Evolutionary conservation across 495 filamentous ascomycete genomes (phyloP), one percentile per base, ranked within the genome.

Genomic region (Echria macrotheca): DNA sequence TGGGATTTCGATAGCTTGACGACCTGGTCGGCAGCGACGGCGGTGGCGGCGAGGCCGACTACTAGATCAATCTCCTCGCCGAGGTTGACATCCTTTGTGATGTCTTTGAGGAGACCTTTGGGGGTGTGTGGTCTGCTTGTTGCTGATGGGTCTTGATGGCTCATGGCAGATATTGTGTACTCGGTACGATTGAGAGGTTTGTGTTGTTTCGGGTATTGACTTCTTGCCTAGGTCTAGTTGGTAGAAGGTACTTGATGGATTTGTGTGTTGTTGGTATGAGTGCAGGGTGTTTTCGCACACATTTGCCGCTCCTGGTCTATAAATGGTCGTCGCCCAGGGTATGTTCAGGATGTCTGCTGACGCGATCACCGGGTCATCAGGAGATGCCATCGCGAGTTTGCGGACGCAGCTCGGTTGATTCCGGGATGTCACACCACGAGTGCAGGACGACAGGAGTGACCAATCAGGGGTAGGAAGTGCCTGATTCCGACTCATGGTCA

Each of bases 1-100:
- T 59, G 49, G 37, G 23, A 32, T 15, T 49, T 39, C 1, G 41
- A 49, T 28, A 45, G 14, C 37, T 60, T 60, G 32, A 57, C 17
- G 8, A 57, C 65, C 33, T 65, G 56, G 53, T 65, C 59, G 42
- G 52, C 56, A 8, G 73, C 49, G 37, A 66, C 35, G 50, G 72
- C 44, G 47, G 73, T 52, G 52, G 70, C 39, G 60, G 69, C 52
- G 59, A 70, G 33, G 64, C 66, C 55, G 64, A 74, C 52, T 64
- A 70, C 55, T 55, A 73, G 52, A 55, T 69, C 52, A 55, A 71
- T 56, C 66, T 71, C 56, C 54, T 78, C 50, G 17, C 57, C 57
- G 22, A 60, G 40, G 48, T 48, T 33, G 29, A 52, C 44, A 8
- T 54, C 43, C 12, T 55, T 39, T 36, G 55, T 48, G 28, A 50